Conservation (phyloP, 331 rosid species). For the Dryas integrifolia region DNA sequence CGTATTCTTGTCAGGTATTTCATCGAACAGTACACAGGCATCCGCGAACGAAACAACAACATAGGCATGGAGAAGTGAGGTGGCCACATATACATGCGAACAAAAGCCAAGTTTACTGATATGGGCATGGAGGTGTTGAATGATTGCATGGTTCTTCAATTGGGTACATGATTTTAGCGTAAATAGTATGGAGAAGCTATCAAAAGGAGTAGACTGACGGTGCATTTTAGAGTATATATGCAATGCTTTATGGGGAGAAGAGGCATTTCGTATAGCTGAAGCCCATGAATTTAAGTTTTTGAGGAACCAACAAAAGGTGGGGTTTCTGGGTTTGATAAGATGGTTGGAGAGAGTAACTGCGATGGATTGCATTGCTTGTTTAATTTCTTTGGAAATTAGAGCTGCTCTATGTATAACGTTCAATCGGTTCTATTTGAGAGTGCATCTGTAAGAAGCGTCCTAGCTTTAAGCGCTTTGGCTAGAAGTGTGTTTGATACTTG, state of each 20-base stretch:
- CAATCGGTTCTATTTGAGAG: too few species aligned
- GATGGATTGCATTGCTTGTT: constrained; percentile 3
- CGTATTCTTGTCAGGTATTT: constrained; percentile 49
- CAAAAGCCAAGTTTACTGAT: constrained; percentile 53
- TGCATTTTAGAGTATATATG: constrained; percentile 45
- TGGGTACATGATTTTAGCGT: constrained; percentile 51
- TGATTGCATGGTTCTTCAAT: constrained; percentile 25
- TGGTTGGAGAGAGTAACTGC: background rate
- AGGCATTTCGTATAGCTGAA: constrained; percentile 40
- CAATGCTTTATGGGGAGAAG: constrained; percentile 46
- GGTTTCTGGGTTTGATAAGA: constrained; percentile 21
- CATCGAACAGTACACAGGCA: constrained; percentile 55
- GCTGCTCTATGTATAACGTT: background rate
- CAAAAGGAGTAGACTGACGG: constrained; percentile 30
- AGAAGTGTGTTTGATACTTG: too few species aligned
- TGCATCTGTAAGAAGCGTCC: too few species aligned
- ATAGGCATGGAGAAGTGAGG: constrained; percentile 40
- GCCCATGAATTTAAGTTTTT: constrained; percentile 40
- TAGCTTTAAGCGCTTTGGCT: too few species aligned
- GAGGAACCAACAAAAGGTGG: background rate
- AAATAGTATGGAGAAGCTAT: constrained; percentile 52
- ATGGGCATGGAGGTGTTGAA: constrained; percentile 55
- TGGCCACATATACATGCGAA: constrained; percentile 42
- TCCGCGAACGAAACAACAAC: constrained; percentile 25
- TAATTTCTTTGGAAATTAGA: background rate